Evolutionary conservation across 371 early-diverging fungal genomes (phyloP).

Genomic region (Fennellomyces sp.): DNA sequence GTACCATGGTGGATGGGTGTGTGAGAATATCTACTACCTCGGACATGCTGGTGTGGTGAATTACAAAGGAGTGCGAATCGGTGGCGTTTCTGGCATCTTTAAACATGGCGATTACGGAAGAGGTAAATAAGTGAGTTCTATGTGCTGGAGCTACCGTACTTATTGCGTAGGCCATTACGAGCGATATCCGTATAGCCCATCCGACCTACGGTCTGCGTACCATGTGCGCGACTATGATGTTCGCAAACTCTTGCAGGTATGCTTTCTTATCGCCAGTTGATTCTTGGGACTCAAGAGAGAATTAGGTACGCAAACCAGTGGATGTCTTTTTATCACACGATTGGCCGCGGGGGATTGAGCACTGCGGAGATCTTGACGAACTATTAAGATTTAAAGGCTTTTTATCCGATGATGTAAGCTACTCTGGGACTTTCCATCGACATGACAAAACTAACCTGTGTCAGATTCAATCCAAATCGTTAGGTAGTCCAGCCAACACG

Average conservation of each 20-base stretch:
- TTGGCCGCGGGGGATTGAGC: conserved; percentile 91
- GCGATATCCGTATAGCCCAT: conserved; percentile 67
- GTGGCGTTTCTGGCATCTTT: conserved; percentile 93
- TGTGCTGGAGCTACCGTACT: too few species aligned
- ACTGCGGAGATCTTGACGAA: conserved; percentile 69
- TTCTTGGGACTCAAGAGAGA: too few species aligned
- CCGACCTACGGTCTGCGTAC: conserved; percentile 69
- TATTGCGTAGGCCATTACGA: conserved; percentile 92
- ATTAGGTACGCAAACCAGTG: conserved; percentile 57
- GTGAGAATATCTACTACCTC: conserved; percentile 91
- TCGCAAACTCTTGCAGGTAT: conserved; percentile 70
- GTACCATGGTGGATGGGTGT: conserved; percentile 96
- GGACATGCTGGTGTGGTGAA: conserved; percentile 85
- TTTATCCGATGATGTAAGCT: conserved; percentile 74
- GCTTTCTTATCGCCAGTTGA: too few species aligned
- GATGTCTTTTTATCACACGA: conserved; percentile 96
- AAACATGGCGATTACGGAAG: conserved; percentile 72
- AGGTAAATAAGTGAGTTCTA: conserved; percentile 29
- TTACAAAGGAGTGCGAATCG: conserved; percentile 89
- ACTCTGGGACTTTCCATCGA: too few species aligned
- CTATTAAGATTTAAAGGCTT: conserved; percentile 72
- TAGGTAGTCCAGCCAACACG: conserved; percentile 80
- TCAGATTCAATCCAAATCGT: conserved; percentile 63
- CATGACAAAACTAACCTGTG: neutral
- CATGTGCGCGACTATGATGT: conserved; percentile 89